Conservation (phyloP, 148 eudicot species). For the Chenopodium formosanum region DNA sequence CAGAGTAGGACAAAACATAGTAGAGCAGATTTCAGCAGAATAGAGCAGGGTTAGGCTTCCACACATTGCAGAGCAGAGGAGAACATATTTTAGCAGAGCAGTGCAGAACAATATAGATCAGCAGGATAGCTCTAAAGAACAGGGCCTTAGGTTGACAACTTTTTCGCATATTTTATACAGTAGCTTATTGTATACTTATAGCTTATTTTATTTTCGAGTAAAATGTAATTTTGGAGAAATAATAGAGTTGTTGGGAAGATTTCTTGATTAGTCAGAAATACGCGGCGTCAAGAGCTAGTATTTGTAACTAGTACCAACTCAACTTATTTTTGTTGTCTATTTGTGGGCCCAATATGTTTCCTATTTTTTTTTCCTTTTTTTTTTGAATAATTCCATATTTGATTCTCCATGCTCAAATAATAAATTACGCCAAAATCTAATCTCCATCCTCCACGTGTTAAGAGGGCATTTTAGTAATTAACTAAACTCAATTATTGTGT, state of each 20-base stretch:
- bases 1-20: too few species aligned
- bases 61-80: too few species aligned
- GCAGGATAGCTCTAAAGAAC: too few species aligned
- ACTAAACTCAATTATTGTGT: slow-evolving; percentile 2
- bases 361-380: not conserved
- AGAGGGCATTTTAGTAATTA: slow-evolving; percentile 23
- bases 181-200: too few species aligned
- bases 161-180: too few species aligned
- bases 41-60: too few species aligned
- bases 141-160: too few species aligned
- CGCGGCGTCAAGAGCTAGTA: slow-evolving; percentile 29
- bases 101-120: too few species aligned
- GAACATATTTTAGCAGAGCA: too few species aligned
- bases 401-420: not conserved
- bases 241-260: not conserved
- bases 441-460: not conserved
- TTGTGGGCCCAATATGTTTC: not conserved
- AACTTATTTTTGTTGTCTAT: not conserved
- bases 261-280: slow-evolving; percentile 15
- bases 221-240: not conserved
- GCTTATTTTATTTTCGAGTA: too few species aligned
- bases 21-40: too few species aligned
- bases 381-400: not conserved
- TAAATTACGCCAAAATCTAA: not conserved
- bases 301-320: not conserved